Evolutionary conservation across 1,139 yeast species (phyloP).

Genomic region (Pichia sp.): DNA sequence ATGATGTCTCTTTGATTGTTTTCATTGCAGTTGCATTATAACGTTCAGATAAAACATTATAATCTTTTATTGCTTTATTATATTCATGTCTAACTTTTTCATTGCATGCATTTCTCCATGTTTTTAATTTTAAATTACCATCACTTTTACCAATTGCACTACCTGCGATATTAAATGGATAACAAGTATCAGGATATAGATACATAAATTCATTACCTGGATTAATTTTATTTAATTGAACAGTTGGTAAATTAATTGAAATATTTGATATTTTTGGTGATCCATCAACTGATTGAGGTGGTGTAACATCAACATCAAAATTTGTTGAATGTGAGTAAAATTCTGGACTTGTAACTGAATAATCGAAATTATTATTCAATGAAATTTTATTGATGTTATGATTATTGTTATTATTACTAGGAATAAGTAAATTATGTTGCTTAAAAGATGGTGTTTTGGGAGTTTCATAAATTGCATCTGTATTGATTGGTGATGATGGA

Average conservation of each 20-base stretch:
- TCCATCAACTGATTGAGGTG: constrained; percentile 32
- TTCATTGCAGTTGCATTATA: not conserved
- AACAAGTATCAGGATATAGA: constrained; percentile 36
- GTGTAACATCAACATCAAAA: constrained; percentile 18
- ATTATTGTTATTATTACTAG: not conserved
- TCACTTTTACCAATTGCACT: constrained; percentile 20
- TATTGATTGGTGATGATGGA: constrained; percentile 25
- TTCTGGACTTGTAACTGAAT: constrained; percentile 17
- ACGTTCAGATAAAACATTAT: constrained; percentile 22
- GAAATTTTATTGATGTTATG: not conserved
- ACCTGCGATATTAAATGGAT: constrained; percentile 35
- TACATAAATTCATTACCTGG: constrained; percentile 20
- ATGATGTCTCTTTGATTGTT: not conserved
- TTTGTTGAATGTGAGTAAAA: constrained; percentile 11
- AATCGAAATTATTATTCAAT: not conserved
- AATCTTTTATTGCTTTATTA: constrained; percentile 23
- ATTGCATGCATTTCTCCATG: constrained; percentile 29
- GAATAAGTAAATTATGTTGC: not conserved
- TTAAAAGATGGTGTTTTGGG: constrained; percentile 22
- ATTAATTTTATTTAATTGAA: constrained; percentile 6
- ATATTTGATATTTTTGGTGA: constrained; percentile 29
- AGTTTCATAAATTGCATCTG: constrained; percentile 11
- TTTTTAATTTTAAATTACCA: constrained; percentile 24
- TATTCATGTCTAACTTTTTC: constrained; percentile 27
- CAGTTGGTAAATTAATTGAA: constrained; percentile 21